These are phyloP conservation scores for Thelonectria blattea DNA, from an alignment of 2,329 filamentous ascomycete genomes.

Conservation along the genomic window DNA sequence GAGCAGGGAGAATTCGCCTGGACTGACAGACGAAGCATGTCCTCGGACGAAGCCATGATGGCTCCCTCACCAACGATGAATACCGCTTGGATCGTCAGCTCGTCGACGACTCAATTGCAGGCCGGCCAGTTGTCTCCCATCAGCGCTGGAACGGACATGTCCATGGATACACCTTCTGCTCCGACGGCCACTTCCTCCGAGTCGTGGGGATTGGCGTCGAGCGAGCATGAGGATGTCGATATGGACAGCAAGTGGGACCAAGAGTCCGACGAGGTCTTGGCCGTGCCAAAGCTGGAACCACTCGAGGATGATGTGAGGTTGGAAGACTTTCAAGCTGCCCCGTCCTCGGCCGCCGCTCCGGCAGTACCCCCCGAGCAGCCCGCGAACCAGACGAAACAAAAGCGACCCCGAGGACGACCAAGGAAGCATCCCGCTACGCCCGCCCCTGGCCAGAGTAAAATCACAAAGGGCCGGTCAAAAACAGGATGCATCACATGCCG, in stretches of 20 bases:
- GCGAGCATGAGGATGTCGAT: slow-evolving; percentile 47
- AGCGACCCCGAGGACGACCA: slow-evolving; percentile 78
- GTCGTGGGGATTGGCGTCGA: slow-evolving; percentile 52
- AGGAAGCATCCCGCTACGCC: slow-evolving; percentile 77
- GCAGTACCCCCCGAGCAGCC: slow-evolving; percentile 22
- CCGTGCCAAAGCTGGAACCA: slow-evolving; percentile 63
- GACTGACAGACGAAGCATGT: slow-evolving; percentile 53
- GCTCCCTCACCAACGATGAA: slow-evolving; percentile 43
- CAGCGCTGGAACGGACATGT: slow-evolving; percentile 56
- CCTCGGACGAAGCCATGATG: slow-evolving; percentile 46
- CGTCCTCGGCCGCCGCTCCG: slow-evolving; percentile 28
- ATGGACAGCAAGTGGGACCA: slow-evolving; percentile 56
- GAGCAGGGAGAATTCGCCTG: slow-evolving; percentile 53
- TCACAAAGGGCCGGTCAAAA: slow-evolving; percentile 77
- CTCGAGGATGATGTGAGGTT: slow-evolving; percentile 62
- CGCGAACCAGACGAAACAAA: slow-evolving; percentile 50
- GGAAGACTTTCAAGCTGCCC: slow-evolving; percentile 56
- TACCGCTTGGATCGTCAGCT: slow-evolving; percentile 37
- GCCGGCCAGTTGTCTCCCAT: slow-evolving; percentile 60
- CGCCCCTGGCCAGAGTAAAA: slow-evolving; percentile 65
- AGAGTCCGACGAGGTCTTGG: slow-evolving; percentile 51
- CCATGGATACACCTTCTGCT: slow-evolving; percentile 47
- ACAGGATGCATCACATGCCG: slow-evolving; percentile 72
- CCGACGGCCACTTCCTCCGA: slow-evolving; percentile 54
- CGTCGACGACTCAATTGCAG: slow-evolving; percentile 42